Base-by-base conservation (phyloP, 306 rosid genomes). In the Echinosophora koreensis region DNA sequence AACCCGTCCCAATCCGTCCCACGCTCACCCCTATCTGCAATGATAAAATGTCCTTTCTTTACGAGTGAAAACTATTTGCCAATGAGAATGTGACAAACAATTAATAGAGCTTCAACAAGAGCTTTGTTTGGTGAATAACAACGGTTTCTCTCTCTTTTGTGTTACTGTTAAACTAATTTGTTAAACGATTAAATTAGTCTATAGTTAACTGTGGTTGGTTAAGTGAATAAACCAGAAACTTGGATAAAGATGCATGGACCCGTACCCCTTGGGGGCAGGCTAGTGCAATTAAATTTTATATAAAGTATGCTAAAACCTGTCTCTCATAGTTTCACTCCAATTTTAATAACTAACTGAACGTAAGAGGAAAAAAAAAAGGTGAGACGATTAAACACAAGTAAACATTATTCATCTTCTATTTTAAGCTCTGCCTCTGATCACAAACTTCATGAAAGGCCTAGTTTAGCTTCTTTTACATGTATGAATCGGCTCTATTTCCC, bases 371-470 rank as follows among this genome's bases (percentile, higher is more conserved):
- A 12, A 42, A 27, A 15, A 58, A 69, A 27, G 22, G 22, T 16
- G 54, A 59, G 32, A 78, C 11, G 67, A 15, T 41, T 41, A 30
- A 14, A 22, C 1, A 12, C 8, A 12, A 35, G 11, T 32, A 17
- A 3, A 50, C n/a, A 12, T 47, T 50, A 16, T 49, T 62, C 63
- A 75, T 50, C 79, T 41, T 38, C 69, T 50, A 22, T 61, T 70
- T 63, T 62, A 32, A n/a, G 15, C 74, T 56, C 59, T 1, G 28
- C 16, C 73, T 41, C 63, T 12, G 66, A 60, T 54, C 61, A 66
- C 38, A 69, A 69, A 67, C 62, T 66, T 83, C 72, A 32, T 16
- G 55, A 46, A 42, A 69, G 71, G 41, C 46, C 63, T 64, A 63
- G 28, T 17, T 60, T 16, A 27, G 71, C 57, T 66, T 17, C 47